Base-by-base conservation (phyloP, 1,284 basidiomycete species). In the Rhodotorula glutinis region DNA sequence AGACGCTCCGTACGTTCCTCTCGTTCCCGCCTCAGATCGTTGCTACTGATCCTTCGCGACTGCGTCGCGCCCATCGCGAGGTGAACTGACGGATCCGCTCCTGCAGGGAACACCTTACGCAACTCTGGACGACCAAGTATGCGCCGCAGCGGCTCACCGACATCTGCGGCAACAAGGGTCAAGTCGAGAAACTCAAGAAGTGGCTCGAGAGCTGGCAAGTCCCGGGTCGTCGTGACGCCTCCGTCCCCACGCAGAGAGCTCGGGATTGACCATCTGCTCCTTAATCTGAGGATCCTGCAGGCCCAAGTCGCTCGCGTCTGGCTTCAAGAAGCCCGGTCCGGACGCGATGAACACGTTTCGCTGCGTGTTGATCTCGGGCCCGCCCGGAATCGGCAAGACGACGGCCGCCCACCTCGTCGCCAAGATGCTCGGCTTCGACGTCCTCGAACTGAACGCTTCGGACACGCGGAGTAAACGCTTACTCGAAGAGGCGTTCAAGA, bases 341-440 rank as follows among this genome's bases (percentile, higher is more conserved):
- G 86, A 86, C 69, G 92, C 87, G 0, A 90, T 89, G 86, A 92
- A 92, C 71, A 81, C 88, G 25, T 96, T 85, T 78, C 87, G 93
- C 25, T 92, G 92, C 4, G 85, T 97, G 2, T 81, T 99, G 67
- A 87, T 98, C 68, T 91, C 91, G 1, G 95, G 95, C 0, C 87
- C 94, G 3, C 95, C 95, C 7, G 95, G 96, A 3, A 96, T 98
- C 65, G 95, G 95, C 40, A 99, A 99, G 82, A 99, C 95, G 8
- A 97, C 93, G 0, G 90, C 90, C 67, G 95, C 95, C 1, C 95
- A 98, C 79, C 77, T 99, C 41, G 89, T 91, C 66, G 93, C 95
- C 3, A 88, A 89, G 76, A 79, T 90, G 30, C 91, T 86, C 53
- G 96, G 95, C 0, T 97, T 90, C 75, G 89, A 88, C 11, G 89